Conservation (phyloP, 129 eudicot genomes). For the carrot (Daucus carota) region DNA sequence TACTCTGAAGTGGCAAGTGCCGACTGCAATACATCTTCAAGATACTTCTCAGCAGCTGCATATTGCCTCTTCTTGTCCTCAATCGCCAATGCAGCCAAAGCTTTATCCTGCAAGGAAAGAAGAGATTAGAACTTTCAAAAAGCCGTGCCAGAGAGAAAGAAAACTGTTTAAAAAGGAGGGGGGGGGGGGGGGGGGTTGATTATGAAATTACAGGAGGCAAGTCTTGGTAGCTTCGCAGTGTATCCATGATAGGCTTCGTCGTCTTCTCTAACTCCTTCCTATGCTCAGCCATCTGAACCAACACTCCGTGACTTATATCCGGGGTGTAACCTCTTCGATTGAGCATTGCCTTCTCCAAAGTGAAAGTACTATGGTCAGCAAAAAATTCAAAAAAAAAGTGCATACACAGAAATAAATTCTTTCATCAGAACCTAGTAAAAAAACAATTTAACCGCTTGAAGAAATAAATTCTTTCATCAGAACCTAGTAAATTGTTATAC, state of each 20-base stretch:
- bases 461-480: not conserved
- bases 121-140: not conserved
- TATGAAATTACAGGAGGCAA: constrained; percentile 69
- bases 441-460: not conserved
- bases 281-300: constrained; percentile 99
- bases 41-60: constrained; percentile 91
- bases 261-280: constrained; percentile 88
- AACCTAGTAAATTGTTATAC: not conserved
- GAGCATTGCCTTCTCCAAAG: constrained; percentile 64
- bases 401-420: no score
- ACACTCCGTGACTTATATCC: constrained; percentile 89
- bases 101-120: constrained; percentile 72
- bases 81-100: constrained; percentile 94
- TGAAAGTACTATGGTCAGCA: not conserved
- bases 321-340: constrained; percentile 90
- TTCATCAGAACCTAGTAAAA: no score
- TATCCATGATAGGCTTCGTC: constrained; percentile 89
- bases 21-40: constrained; percentile 90
- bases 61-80: constrained; percentile 90
- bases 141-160: not conserved
- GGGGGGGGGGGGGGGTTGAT: not conserved
- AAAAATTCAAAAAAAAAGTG: not conserved
- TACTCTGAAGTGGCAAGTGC: constrained; percentile 67
- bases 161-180: no score
- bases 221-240: constrained; percentile 96